These are phyloP conservation scores for Camelina hispida DNA, from an alignment of 345 rosid species.

Conservation along the genomic window DNA sequence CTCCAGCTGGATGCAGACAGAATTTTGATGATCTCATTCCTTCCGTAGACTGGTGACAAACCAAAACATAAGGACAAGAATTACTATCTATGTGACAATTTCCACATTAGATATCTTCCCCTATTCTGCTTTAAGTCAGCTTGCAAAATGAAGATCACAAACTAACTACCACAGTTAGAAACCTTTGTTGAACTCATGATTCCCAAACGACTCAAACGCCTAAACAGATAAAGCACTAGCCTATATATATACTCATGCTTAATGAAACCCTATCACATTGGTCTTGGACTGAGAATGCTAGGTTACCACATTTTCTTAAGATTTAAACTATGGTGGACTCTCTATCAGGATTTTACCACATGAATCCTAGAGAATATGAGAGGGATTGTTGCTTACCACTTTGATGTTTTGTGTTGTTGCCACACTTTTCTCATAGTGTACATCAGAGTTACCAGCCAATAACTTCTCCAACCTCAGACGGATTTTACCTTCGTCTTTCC, in stretches of 20 bases:
- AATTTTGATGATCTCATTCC: constrained; percentile 91
- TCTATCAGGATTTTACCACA: not conserved
- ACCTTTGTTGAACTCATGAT: not conserved
- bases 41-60: constrained; percentile 60
- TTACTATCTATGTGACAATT: constrained; percentile 8
- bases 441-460: constrained; percentile 67
- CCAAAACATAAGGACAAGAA: not conserved
- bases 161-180: constrained; percentile 17
- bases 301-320: not conserved
- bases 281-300: not conserved
- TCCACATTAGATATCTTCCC: constrained; percentile 20
- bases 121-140: not conserved
- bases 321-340: not conserved
- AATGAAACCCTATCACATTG: not conserved
- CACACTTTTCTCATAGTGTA: constrained; percentile 64
- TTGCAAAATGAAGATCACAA: not conserved
- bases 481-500: constrained; percentile 94
- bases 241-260: not conserved
- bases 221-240: too few species aligned
- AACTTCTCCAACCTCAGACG: constrained; percentile 74
- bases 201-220: not conserved
- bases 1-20: constrained; percentile 92
- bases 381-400: constrained; percentile 53
- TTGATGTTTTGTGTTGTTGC: constrained; percentile 76
- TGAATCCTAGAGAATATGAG: not conserved